Conservation (phyloP, 192 early-diverging fungal species). For the Backusella tuberculispora region DNA sequence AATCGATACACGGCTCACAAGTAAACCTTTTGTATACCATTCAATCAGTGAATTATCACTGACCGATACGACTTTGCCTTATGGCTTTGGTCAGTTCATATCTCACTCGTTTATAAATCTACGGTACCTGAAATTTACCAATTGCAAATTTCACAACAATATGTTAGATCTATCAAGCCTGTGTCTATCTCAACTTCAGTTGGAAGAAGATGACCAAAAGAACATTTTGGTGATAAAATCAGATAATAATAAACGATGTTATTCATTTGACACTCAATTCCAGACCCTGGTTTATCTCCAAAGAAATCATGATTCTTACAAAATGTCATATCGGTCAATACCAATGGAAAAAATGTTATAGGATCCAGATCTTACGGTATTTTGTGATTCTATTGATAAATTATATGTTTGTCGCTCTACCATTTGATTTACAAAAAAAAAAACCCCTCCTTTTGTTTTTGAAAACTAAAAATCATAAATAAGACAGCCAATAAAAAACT, state of each 20-base stretch:
- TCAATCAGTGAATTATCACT: background rate
- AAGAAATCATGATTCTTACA: background rate
- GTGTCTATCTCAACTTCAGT: background rate
- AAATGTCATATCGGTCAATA: background rate
- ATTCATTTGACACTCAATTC: background rate
- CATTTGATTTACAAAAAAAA: too few relatives aligned
- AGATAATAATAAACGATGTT: background rate
- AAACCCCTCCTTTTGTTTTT: background rate
- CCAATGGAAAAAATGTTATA: background rate
- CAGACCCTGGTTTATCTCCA: background rate
- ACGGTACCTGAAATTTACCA: background rate
- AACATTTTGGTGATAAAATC: background rate
- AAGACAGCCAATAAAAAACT: too few relatives aligned
- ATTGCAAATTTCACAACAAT: background rate
- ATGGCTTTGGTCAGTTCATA: background rate
- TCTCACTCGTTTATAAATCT: background rate
- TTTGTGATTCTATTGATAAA: background rate
- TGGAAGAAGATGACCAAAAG: background rate
- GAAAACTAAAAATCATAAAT: too few relatives aligned
- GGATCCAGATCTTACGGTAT: background rate
- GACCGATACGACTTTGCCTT: background rate
- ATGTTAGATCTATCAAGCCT: background rate
- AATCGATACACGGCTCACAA: background rate
- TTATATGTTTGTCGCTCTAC: background rate
- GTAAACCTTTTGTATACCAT: background rate